phyloP scores from a whole-genome alignment of 257 asterid species.

The Ocimum tenuiflorum region DNA sequence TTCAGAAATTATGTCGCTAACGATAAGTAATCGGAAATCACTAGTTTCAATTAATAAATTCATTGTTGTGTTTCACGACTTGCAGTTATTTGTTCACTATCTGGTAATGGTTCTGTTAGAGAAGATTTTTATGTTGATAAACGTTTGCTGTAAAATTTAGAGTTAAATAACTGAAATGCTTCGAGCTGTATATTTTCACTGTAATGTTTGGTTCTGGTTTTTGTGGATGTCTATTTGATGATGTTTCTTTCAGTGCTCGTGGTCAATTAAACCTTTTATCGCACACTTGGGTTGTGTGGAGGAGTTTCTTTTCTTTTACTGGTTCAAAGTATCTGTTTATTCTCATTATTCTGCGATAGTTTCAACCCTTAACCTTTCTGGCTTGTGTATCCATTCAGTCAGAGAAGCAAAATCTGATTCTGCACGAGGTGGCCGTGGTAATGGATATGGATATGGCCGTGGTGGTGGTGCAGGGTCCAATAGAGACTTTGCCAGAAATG shows the following conservation, averaged over 20 bases:
- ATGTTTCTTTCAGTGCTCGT: neutral
- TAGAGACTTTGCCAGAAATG: slow-evolving; percentile 42
- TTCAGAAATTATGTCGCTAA: neutral
- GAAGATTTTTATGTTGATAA: neutral
- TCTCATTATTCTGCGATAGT: neutral
- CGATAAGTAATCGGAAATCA: too few relatives aligned
- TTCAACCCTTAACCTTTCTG: neutral
- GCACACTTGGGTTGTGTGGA: neutral
- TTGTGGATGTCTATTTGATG: neutral
- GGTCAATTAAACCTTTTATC: neutral
- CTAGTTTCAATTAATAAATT: neutral
- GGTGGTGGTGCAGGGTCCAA: slow-evolving; percentile 48
- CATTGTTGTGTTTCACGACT: neutral
- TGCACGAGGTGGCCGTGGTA: slow-evolving; percentile 48
- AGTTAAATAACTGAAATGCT: neutral
- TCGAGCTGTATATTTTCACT: neutral
- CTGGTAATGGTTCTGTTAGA: too few relatives aligned
- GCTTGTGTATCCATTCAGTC: slow-evolving; percentile 27
- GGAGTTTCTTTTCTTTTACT: neutral
- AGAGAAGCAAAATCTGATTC: slow-evolving; percentile 55
- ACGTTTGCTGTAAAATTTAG: neutral
- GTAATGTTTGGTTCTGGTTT: neutral
- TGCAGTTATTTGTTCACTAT: neutral
- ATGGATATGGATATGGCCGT: slow-evolving; percentile 64
- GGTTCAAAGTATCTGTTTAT: neutral